phyloP scores from a whole-genome alignment of 2,329 filamentous ascomycete species.

The Lecanicillium sp. region DNA sequence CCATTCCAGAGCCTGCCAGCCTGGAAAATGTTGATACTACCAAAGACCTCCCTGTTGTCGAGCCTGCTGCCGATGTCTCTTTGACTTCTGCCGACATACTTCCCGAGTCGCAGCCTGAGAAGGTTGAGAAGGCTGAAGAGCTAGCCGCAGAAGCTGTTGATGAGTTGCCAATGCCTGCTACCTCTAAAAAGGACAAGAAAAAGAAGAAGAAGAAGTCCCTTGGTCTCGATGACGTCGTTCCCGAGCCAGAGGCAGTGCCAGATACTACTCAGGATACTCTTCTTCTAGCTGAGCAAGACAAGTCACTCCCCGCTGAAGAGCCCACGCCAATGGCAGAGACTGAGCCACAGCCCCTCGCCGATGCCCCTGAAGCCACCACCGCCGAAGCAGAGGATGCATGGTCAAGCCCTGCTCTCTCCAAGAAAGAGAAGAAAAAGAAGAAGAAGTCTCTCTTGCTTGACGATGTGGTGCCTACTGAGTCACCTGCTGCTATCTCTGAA shows the following conservation, averaged over 20 bases:
- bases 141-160: slow-evolving; percentile 3
- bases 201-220: slow-evolving; percentile 21
- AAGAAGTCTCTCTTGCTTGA: slow-evolving; percentile 19
- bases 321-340: background rate
- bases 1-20: background rate
- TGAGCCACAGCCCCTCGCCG: background rate
- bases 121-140: background rate
- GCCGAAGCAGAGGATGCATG: slow-evolving; percentile 11
- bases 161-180: slow-evolving; percentile 19
- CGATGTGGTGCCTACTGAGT: slow-evolving; percentile 9
- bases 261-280: background rate
- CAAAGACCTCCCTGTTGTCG: background rate
- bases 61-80: background rate
- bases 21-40: background rate
- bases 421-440: slow-evolving; percentile 25
- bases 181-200: slow-evolving; percentile 27
- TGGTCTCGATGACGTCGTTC: background rate
- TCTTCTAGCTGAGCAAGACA: background rate
- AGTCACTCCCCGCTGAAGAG: background rate
- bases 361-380: background rate
- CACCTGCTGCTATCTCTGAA: background rate
- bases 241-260: background rate
- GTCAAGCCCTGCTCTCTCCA: slow-evolving; percentile 12
- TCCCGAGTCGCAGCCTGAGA: background rate
- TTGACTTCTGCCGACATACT: no score